Percentiles rank a stretch among this genome's conserved stretches.
Conservation (phyloP, 306 rosid genomes). For the Begonia loranthoides region DNA sequence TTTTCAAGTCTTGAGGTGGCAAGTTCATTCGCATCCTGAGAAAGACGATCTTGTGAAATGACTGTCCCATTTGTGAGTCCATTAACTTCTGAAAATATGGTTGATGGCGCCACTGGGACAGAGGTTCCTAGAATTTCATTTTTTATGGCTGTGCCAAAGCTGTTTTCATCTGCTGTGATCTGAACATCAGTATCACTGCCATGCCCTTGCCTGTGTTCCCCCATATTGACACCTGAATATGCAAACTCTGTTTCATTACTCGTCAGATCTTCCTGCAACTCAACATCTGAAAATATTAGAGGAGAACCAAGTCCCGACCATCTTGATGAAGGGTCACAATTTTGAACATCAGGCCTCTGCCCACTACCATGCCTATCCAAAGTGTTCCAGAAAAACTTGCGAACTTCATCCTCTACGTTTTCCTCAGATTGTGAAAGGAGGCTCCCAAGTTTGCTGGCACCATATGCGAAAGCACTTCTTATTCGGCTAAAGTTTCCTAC, state of each 20-base stretch:
- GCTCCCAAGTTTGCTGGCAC: slow-evolving; percentile 77
- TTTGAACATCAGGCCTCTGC: slow-evolving; percentile 26
- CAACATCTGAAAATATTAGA: slow-evolving; percentile 5
- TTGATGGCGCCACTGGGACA: slow-evolving; percentile 2
- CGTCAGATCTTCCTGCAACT: slow-evolving; percentile 3
- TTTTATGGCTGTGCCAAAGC: slow-evolving; percentile 7
- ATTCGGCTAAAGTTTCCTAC: slow-evolving; percentile 73
- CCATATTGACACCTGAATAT: no score
- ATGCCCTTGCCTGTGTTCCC: neutral
- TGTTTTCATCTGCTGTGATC: slow-evolving; percentile 6
- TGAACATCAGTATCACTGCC: slow-evolving; percentile 12
- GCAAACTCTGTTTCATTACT: neutral
- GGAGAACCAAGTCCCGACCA: neutral
- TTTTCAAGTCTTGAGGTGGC: slow-evolving; percentile 23
- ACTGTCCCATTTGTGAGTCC: slow-evolving; percentile 11
- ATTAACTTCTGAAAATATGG: slow-evolving; percentile 8
- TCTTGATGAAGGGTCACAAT: slow-evolving; percentile 2
- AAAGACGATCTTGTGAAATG: slow-evolving; percentile 21
- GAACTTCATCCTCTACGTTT: slow-evolving; percentile 49
- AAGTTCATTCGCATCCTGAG: slow-evolving; percentile 32
- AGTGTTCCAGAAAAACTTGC: slow-evolving; percentile 48
- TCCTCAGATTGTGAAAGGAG: slow-evolving; percentile 51
- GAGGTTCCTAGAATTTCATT: slow-evolving; percentile 9
- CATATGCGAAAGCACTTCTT: slow-evolving; percentile 78
- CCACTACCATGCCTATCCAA: slow-evolving; percentile 45